Evolutionary conservation across 176 grass and related monocot genomes (phyloP).

Genomic region (Triticum aestivum): DNA sequence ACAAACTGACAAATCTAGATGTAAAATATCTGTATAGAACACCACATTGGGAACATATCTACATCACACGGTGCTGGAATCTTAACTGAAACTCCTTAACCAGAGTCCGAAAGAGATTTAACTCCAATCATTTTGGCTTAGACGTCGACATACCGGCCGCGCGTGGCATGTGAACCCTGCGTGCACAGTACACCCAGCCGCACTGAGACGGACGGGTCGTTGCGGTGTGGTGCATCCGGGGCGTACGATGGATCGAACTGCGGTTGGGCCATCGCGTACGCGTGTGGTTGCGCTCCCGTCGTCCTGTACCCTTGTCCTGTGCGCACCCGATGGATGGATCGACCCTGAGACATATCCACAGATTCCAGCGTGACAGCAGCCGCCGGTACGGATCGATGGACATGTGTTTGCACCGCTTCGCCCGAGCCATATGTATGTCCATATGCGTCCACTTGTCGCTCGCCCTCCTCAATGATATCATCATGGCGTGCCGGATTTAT

Average conservation of each 20-base stretch:
- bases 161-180: not conserved
- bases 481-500: no score
- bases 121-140: not conserved
- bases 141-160: not conserved
- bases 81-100: no score
- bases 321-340: not conserved
- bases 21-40: no score
- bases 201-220: not conserved
- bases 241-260: not conserved
- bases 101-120: not conserved
- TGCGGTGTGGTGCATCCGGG: not conserved
- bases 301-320: not conserved
- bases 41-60: no score
- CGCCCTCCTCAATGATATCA: no score
- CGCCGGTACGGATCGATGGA: not conserved
- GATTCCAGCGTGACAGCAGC: conserved; percentile 22
- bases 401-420: not conserved
- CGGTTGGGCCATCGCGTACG: conserved; percentile 11
- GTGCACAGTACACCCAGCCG: not conserved
- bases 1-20: no score
- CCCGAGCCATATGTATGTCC: not conserved
- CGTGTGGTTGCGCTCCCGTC: conserved; percentile 12
- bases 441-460: not conserved
- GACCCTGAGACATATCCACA: not conserved
- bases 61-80: no score